Evolutionary conservation across 306 rosid species (phyloP).

Genomic region (Prunus dulcis): DNA sequence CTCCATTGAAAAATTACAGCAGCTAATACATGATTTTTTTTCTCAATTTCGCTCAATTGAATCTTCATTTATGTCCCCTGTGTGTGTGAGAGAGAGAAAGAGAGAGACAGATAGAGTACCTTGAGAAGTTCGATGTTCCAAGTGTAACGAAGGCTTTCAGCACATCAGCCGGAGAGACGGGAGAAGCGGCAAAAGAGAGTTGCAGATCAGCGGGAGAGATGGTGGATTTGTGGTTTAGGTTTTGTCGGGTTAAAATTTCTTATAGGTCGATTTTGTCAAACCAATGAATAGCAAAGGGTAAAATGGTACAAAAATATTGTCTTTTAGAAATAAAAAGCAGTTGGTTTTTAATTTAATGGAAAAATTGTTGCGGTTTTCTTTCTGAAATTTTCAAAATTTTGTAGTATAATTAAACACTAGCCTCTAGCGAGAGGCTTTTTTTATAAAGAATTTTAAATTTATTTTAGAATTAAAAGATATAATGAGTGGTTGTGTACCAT

Average conservation of each 20-base stretch:
- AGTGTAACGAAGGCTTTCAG: not conserved
- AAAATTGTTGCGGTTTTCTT: too few relatives aligned
- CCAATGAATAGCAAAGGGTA: not conserved
- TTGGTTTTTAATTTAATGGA: too few relatives aligned
- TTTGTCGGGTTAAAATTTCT: not conserved
- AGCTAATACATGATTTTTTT: not conserved
- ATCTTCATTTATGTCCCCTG: not conserved
- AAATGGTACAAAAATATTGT: not conserved
- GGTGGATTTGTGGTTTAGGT: conserved; percentile 1
- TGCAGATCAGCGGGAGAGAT: not conserved
- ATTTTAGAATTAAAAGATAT: too few relatives aligned
- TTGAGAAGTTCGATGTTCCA: not conserved
- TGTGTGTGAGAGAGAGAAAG: not conserved
- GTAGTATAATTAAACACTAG: too few relatives aligned
- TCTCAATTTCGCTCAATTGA: not conserved
- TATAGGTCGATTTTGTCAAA: not conserved
- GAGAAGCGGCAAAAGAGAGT: not conserved
- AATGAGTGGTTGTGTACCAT: too few relatives aligned
- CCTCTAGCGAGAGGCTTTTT: too few relatives aligned
- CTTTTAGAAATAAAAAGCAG: too few relatives aligned
- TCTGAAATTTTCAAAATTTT: too few relatives aligned
- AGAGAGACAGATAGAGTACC: not conserved
- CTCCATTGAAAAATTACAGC: not conserved
- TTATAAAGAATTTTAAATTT: too few relatives aligned
- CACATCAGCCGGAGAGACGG: not conserved